Conservation (phyloP, 2,329 filamentous ascomycete species). For the Epichloe sibirici region DNA sequence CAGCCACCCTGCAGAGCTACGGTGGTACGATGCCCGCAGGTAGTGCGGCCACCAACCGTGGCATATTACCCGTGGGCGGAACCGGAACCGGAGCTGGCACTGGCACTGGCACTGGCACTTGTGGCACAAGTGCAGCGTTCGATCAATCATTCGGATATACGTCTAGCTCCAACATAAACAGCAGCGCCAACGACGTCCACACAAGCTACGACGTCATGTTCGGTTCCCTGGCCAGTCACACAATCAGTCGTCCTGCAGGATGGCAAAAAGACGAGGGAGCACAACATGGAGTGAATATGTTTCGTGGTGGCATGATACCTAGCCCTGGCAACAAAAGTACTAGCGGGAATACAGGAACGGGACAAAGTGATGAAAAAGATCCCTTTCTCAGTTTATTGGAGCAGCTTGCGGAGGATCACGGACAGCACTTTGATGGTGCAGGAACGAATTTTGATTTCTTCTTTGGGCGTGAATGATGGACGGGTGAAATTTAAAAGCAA, state of each 20-base stretch:
- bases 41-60: not conserved
- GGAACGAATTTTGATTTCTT: slow-evolving; percentile 73
- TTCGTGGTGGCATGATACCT: slow-evolving; percentile 11
- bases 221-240: slow-evolving; percentile 39
- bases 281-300: slow-evolving; percentile 11
- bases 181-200: not conserved
- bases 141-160: slow-evolving; percentile 25
- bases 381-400: slow-evolving; percentile 70
- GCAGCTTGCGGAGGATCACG: slow-evolving; percentile 65
- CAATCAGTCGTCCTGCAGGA: slow-evolving; percentile 37
- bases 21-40: slow-evolving; percentile 7
- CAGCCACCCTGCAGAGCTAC: slow-evolving; percentile 11
- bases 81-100: not conserved
- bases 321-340: slow-evolving; percentile 38
- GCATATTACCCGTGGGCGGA: slow-evolving; percentile 2
- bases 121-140: not conserved
- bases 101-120: no score
- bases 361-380: slow-evolving; percentile 55
- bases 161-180: slow-evolving; percentile 5
- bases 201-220: slow-evolving; percentile 46
- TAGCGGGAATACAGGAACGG: slow-evolving; percentile 36
- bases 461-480: slow-evolving; percentile 22
- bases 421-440: slow-evolving; percentile 48
- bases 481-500: no score
- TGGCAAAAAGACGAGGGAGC: slow-evolving; percentile 33